Conservation (phyloP, 2,329 filamentous ascomycete species). For the Hypoxylon sp. region DNA sequence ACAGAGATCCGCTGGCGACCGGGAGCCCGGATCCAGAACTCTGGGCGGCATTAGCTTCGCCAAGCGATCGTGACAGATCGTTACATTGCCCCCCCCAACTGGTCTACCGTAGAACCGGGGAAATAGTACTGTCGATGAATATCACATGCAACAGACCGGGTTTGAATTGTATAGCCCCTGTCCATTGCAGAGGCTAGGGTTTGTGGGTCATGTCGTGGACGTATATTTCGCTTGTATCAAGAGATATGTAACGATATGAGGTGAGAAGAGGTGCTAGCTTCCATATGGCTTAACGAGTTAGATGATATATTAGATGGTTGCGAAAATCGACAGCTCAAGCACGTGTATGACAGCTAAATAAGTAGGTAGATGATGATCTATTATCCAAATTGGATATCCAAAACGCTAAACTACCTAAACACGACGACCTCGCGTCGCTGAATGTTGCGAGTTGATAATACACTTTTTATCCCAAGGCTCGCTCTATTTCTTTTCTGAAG, state of each 20-base stretch:
- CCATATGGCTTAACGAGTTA: neutral
- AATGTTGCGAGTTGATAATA: neutral
- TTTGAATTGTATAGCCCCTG: neutral
- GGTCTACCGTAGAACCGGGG: neutral
- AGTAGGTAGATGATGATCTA: constrained; percentile 8
- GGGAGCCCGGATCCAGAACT: neutral
- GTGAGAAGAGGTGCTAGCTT: neutral
- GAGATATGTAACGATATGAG: neutral
- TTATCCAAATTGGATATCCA: neutral
- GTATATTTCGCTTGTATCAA: neutral
- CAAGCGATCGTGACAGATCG: neutral
- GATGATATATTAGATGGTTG: neutral
- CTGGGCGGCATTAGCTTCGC: neutral
- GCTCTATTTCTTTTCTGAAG: constrained; percentile 31
- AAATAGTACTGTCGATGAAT: neutral
- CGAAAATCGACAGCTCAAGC: neutral
- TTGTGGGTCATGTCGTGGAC: neutral
- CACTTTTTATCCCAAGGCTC: neutral
- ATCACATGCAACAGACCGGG: neutral
- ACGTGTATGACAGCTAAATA: neutral
- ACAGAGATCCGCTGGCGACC: neutral
- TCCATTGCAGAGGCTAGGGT: neutral
- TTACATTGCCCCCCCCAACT: neutral
- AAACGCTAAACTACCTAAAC: constrained; percentile 10
- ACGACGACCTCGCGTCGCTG: neutral